Base-by-base conservation (phyloP, 257 asterid genomes). In the Eucommia ulmoides region DNA sequence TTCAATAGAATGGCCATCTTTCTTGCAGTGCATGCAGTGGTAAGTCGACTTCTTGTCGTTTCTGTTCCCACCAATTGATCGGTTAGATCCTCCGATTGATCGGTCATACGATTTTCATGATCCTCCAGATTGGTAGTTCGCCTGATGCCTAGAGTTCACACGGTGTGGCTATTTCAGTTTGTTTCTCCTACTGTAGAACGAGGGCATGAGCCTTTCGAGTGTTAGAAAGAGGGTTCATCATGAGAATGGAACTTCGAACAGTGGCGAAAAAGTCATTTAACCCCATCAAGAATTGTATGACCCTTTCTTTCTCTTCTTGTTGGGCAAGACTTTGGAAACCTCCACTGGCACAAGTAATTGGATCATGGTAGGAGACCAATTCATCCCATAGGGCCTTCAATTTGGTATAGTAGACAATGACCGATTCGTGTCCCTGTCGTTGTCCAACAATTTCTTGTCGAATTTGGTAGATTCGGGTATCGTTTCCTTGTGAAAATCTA, bases 231-330 rank as follows among this genome's bases (percentile, higher is more conserved):
- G 44, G 44, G 7, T 17, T 18, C 45, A 26, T 51, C 55, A 51
- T 23, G 0, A 51, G 22, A 15, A 51, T 51, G 0, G 55, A 18
- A 1, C 45, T 23, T 22, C 45, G 17, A 24, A 51, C 2, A 3
- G 19, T 25, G 1, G 23, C n/a, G 2, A 15, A 24, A 1, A 23
- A 51, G 0, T 26, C 22, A 11, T 51, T 51, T 8, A 51, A 3
- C 10, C 55, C 55, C 55, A 51, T 51, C 10, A 51, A 24, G 12
- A 51, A 18, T 24, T 51, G 45, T 24, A 51, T 51, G 45, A 26
- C 45, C 19, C 12, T 51, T 16, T 51, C 45, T 0, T 51, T 51
- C 0, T 51, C 55, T 51, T 26, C 45, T 9, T 44, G 7, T n/a
- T 51, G n/a, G 12, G n/a, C 18, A n/a, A 26, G 10, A 0, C 3